Base-by-base conservation (phyloP, 176 grass and related monocot species). In the Triticum timopheevii region DNA sequence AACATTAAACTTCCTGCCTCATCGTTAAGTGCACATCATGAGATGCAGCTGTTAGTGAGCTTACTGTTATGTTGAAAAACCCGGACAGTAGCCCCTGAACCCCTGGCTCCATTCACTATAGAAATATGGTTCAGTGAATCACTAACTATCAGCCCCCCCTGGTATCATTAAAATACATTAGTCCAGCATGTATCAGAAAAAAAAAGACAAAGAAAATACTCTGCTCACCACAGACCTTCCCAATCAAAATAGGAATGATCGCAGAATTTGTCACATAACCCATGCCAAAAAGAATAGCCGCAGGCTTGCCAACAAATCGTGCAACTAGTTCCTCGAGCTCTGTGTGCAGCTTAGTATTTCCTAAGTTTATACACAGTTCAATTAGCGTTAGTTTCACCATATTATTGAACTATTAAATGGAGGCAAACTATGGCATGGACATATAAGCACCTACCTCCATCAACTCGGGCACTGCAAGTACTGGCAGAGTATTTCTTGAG, bases 51-150 rank as follows among this genome's bases (percentile, higher is more conserved):
- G 65, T 28, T 56, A 73, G 8, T 12, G 36, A 84, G 76, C 95
- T 92, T 93, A 98, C 95, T 98, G 88, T 95, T 98, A 85, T 98
- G 91, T 90, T 98, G 95, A 85, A 95, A 95, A 83, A 98, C 93
- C 23, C 75, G 85, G 65, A 98, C 93, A 77, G 93, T 90, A 52
- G 95, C 93, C 63, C 93, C 90, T 76, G 95, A 95, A 80, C 95
- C 95, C 38, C 93, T 90, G 54, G 95, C 93, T 64, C 93, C 95
- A 90, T 95, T 95, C 69, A 98, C 93, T 83, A 98, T 95, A 68
- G 95, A 98, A 88, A 92, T 98, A 89, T 98, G 95, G 80, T 98
- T 98, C 81, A 98, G 83, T 24, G 95, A 95, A 77, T 98, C 93
- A 59, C 95, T 98, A 79, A 95, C 95, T 87, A 98, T 95, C 61